A percentile compares a stretch with the other conserved stretches of the same genome.
These are phyloP conservation scores for Rhizopogon hawkerae DNA, from an alignment of 1,284 basidiomycete species.

Conservation along the genomic window DNA sequence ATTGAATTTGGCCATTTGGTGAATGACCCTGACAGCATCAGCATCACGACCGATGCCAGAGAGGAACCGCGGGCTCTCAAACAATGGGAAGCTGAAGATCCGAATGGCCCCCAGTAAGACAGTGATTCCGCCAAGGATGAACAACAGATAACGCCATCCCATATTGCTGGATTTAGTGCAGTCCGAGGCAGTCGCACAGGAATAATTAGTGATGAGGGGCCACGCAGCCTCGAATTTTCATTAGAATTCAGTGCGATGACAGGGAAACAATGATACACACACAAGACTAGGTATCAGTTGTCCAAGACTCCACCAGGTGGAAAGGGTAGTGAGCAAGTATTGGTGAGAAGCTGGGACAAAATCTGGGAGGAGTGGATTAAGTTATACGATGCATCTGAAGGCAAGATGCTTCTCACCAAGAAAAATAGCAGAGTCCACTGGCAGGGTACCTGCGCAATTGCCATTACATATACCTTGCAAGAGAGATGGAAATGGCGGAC, in stretches of 20 bases:
- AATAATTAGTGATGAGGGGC: slow-evolving; percentile 44
- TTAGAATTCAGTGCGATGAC: slow-evolving; percentile 13
- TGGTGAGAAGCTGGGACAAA: slow-evolving; percentile 61
- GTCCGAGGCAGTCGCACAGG: slow-evolving; percentile 29
- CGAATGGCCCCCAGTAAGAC: slow-evolving; percentile 49
- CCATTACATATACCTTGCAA: not conserved
- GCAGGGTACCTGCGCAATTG: slow-evolving; percentile 34
- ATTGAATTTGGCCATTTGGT: slow-evolving; percentile 55
- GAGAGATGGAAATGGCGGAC: slow-evolving; percentile 13
- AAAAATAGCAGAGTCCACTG: slow-evolving; percentile 60
- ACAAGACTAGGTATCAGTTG: slow-evolving; percentile 57
- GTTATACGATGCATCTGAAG: not conserved
- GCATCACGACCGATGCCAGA: slow-evolving; percentile 53
- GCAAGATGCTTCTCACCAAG: slow-evolving; percentile 34
- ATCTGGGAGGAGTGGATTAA: slow-evolving; percentile 30
- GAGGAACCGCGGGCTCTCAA: slow-evolving; percentile 58
- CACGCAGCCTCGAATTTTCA: slow-evolving; percentile 30
- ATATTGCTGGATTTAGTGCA: slow-evolving; percentile 37
- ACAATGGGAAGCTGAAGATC: slow-evolving; percentile 50
- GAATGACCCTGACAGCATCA: slow-evolving; percentile 53
- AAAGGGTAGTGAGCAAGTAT: slow-evolving; percentile 59
- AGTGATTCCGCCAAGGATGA: slow-evolving; percentile 38
- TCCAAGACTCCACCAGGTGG: slow-evolving; percentile 66
- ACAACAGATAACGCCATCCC: slow-evolving; percentile 54
- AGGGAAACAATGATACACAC: slow-evolving; percentile 25